phyloP scores from a whole-genome alignment of 1,284 basidiomycete genomes.

The Mycosarcoma maydis region DNA sequence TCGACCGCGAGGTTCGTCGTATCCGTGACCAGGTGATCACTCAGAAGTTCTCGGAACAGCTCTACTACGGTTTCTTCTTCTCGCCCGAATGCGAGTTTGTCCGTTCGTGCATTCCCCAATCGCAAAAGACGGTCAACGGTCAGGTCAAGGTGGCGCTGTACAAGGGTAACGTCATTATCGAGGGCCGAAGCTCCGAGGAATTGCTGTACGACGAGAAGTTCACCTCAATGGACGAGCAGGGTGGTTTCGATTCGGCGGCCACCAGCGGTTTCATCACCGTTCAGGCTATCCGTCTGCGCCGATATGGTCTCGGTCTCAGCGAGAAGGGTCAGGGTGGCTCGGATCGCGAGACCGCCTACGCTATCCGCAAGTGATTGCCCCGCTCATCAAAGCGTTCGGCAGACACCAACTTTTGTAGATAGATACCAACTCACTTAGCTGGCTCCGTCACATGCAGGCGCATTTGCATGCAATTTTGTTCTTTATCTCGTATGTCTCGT shows the following conservation, averaged over 20 bases:
- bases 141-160: constrained; percentile 88
- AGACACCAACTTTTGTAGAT: too few species aligned
- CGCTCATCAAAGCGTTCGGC: not conserved
- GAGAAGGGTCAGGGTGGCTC: constrained; percentile 59
- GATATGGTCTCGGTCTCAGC: constrained; percentile 58
- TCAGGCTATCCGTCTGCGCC: constrained; percentile 63
- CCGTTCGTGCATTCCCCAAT: constrained; percentile 78
- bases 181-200: constrained; percentile 89
- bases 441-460: too few species aligned
- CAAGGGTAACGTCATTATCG: constrained; percentile 95
- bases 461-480: too few species aligned
- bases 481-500: too few species aligned
- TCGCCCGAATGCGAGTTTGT: constrained; percentile 94
- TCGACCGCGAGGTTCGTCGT: constrained; percentile 95
- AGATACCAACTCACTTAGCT: too few species aligned
- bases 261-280: constrained; percentile 65
- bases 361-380: constrained; percentile 39
- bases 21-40: constrained; percentile 95
- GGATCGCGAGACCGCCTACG: constrained; percentile 58
- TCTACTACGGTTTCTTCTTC: constrained; percentile 96
- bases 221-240: constrained; percentile 99
- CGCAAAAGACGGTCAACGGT: constrained; percentile 96
- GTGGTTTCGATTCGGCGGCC: constrained; percentile 79
- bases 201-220: constrained; percentile 92
- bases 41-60: constrained; percentile 84